Base-by-base conservation (phyloP, 139 green algal species). In the Dunaliella primolecta region DNA sequence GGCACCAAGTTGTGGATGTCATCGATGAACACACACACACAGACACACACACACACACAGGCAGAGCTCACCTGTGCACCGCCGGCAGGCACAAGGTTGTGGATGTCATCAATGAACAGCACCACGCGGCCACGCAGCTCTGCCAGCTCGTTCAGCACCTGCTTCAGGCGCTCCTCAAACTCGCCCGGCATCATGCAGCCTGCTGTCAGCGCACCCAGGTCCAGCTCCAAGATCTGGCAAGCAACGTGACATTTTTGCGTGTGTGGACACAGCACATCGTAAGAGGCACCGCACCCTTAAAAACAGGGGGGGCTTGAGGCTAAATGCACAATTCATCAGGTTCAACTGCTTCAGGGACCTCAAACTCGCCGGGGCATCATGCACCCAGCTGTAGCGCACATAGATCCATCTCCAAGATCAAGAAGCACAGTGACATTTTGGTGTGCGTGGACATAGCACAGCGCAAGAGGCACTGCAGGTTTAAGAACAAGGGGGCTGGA, bases 141-240 rank as follows among this genome's bases (percentile, higher is more conserved):
- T 1, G 35, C 11, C 82, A 89, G 78, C 86, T 90, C 86, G n/a
- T 77, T 76, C n/a, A 90, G 86, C 79, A 94, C 95, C 0, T 93
- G 94, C 92, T 99, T 99, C 27, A 99, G 92, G 23, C 97, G 91
- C 88, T 99, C 97, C 93, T 99, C 96, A 93, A 99, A 99, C 91
- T 99, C 96, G 21, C 90, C 90, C 25, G 90, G 90, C 90, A 93
- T 93, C 88, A 93, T 91, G 75, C 86, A 91, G 32, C 92, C 92
- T 1, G 97, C 97, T 11, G 98, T 96, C 11, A 99, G 92, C 37
- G 95, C 77, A 75, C 88, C 97, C 83, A 99, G 93, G 89, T 99
- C 97, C 85, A 93, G 85, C 84, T 93, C 90, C 78, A 89, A 77
- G 34, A 93, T 83, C 30, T 78, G 75, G n/a, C 21, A 77, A 32